phyloP scores from a whole-genome alignment of 1,139 yeast species.

The Sugiyamaella castrensis region DNA sequence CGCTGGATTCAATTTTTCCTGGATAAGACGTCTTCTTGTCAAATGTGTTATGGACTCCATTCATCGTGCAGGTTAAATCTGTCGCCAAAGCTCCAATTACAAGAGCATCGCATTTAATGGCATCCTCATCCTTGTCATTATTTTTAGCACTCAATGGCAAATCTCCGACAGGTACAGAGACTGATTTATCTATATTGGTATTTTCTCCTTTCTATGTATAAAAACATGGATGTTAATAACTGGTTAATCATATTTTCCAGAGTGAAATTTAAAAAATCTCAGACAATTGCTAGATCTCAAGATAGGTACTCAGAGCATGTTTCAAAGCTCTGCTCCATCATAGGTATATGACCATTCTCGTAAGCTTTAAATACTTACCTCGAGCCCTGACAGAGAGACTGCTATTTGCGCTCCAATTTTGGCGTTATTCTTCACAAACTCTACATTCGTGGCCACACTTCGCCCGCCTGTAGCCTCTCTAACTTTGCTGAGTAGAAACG shows the following conservation, averaged over 20 bases:
- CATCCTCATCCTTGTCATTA: too few relatives aligned
- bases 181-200: too few relatives aligned
- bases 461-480: slow-evolving; percentile 65
- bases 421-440: slow-evolving; percentile 78
- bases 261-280: too few relatives aligned
- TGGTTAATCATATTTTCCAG: too few relatives aligned
- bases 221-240: too few relatives aligned
- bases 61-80: slow-evolving; percentile 54
- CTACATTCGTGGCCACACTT: slow-evolving; percentile 68
- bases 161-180: too few relatives aligned
- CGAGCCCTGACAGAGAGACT: slow-evolving; percentile 44
- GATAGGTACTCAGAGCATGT: too few relatives aligned
- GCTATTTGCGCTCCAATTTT: slow-evolving; percentile 67
- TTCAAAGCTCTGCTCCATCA: too few relatives aligned
- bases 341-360: too few relatives aligned
- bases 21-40: slow-evolving; percentile 64
- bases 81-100: slow-evolving; percentile 77
- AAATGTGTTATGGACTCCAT: neutral
- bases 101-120: slow-evolving; percentile 28
- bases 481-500: slow-evolving; percentile 65
- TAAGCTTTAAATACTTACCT: slow-evolving; percentile 27
- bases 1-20: slow-evolving; percentile 51
- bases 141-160: too few relatives aligned
- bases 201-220: too few relatives aligned
- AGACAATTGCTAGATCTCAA: too few relatives aligned